Conservation (phyloP, 2,329 filamentous ascomycete genomes). For the Nemania diffusa region DNA sequence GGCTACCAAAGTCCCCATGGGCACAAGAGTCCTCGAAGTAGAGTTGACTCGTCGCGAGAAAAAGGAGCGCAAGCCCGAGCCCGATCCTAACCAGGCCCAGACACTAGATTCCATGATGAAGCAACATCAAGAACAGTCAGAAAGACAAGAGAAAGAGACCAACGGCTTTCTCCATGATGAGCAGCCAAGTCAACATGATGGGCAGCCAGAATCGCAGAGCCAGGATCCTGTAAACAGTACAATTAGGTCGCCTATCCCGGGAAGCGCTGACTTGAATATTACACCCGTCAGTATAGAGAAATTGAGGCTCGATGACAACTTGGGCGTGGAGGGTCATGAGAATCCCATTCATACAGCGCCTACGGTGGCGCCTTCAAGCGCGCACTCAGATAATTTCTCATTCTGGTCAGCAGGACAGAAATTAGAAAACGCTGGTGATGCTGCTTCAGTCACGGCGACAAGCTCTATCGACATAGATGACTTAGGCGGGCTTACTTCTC, state of each 20-base stretch:
- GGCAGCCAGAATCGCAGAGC: neutral
- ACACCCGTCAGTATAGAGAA: conserved; percentile 4
- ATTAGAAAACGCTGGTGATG: conserved; percentile 36
- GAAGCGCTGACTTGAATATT: neutral
- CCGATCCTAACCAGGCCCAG: conserved; percentile 39
- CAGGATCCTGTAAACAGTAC: neutral
- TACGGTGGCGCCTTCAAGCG: conserved; percentile 38
- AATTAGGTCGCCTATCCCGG: neutral
- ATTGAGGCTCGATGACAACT: conserved; percentile 29
- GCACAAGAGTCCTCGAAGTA: conserved; percentile 64
- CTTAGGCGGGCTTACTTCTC: conserved; percentile 15
- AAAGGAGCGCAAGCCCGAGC: conserved; percentile 52
- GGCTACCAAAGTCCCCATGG: conserved; percentile 56
- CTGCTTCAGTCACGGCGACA: conserved; percentile 42
- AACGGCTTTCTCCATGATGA: conserved; percentile 17
- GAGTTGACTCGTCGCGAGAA: conserved; percentile 65
- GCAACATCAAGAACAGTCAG: conserved; percentile 44
- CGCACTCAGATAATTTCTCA: conserved; percentile 42
- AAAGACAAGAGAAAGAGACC: conserved; percentile 22
- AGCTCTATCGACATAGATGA: conserved; percentile 40
- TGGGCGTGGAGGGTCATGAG: neutral
- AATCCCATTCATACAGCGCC: conserved; percentile 7
- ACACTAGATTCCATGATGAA: conserved; percentile 49
- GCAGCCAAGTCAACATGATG: conserved; percentile 9
- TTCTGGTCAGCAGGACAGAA: conserved; percentile 44